Evolutionary conservation across 768 basidiomycete species (phyloP), one percentile per base, ranked within the genome.

Genomic region (Lyophyllum atratum): DNA sequence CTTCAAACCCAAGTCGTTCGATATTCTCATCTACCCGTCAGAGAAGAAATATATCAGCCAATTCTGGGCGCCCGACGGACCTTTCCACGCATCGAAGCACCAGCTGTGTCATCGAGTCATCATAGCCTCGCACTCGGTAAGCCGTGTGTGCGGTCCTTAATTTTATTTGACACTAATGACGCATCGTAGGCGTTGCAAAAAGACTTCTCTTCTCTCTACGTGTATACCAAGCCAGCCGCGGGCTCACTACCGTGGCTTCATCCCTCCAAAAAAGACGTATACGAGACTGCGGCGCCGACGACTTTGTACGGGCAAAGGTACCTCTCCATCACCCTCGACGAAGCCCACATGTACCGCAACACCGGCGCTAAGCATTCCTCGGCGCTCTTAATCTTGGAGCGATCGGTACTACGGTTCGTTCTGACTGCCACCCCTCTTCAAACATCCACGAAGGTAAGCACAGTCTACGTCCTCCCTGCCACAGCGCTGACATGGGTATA

Each of bases 371-470:
- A 54, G 28, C 66, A 70, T 31, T 54, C 40, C 0, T 43, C 66
- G 7, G 62, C 51, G 0, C 51, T 69, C 1, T 39, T 34, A 3
- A 45, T 70, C 24, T 46, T 60, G 4, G 29, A 60, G 10, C 51
- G 49, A 10, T 14, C 54, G 0, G 15, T 45, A 7, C 25, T 68
- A 0, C 50, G 55, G 1, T 19, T 72, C 2, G 54, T 66, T 4
- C 52, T 68, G 39, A 71, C 71, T 2, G 72, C 67, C 0, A 74
- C 71, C 0, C 71, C 72, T 1, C 57, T 74, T 2, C 70, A 67
- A 42, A 72, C 68, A 0, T 54, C 63, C 0, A 49, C 62, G 0
- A 67, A 65, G 59, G 70, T 68, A 21, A 28, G 45, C 21, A 34
- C 19, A 4, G n/a, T 29, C 21, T 31, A 6, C 11, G 29, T 31